Percentiles rank a stretch among this genome's conserved stretches.
Conservation (phyloP, 2,329 filamentous ascomycete genomes). For the Aureobasidium sp. region DNA sequence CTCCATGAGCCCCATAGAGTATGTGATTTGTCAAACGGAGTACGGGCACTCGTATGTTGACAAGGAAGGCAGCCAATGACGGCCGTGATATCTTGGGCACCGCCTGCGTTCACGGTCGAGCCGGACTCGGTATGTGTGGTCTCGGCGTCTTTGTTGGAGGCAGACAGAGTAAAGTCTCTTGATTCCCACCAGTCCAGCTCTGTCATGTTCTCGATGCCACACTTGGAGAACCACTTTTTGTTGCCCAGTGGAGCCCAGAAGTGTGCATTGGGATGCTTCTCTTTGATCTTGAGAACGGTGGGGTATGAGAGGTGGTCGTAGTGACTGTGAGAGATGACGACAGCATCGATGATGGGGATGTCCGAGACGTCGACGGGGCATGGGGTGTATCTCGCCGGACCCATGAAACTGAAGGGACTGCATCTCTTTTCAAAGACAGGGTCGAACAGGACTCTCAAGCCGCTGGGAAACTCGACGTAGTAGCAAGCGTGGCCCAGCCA, state of each 20-base stretch:
- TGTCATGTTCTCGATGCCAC: conserved; percentile 68
- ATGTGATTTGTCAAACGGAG: conserved; percentile 59
- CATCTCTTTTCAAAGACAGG: conserved; percentile 88
- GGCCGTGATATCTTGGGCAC: conserved; percentile 53
- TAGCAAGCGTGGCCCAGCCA: conserved; percentile 96
- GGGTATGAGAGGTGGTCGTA: conserved; percentile 85
- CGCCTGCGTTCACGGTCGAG: conserved; percentile 9
- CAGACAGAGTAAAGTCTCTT: conserved; percentile 59
- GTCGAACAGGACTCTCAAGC: conserved; percentile 84
- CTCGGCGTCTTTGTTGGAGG: conserved; percentile 14
- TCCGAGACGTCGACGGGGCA: conserved; percentile 50
- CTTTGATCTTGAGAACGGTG: conserved; percentile 63
- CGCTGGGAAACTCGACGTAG: conserved; percentile 80
- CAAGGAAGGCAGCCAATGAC: conserved; percentile 72
- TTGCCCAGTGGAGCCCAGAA: conserved; percentile 85
- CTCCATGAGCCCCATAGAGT: conserved; percentile 90
- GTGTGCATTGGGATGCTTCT: conserved; percentile 67
- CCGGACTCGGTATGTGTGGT: conserved; percentile 8
- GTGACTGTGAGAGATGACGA: conserved; percentile 79
- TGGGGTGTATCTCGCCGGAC: conserved; percentile 70
- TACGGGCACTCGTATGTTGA: conserved; percentile 72
- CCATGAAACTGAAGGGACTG: conserved; percentile 63
- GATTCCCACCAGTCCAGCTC: conserved; percentile 97
- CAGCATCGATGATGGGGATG: conserved; percentile 47
- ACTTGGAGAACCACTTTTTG: conserved; percentile 69